These are phyloP conservation scores for Volvox africanus DNA, from an alignment of 139 green algal species.

Conservation along the genomic window DNA sequence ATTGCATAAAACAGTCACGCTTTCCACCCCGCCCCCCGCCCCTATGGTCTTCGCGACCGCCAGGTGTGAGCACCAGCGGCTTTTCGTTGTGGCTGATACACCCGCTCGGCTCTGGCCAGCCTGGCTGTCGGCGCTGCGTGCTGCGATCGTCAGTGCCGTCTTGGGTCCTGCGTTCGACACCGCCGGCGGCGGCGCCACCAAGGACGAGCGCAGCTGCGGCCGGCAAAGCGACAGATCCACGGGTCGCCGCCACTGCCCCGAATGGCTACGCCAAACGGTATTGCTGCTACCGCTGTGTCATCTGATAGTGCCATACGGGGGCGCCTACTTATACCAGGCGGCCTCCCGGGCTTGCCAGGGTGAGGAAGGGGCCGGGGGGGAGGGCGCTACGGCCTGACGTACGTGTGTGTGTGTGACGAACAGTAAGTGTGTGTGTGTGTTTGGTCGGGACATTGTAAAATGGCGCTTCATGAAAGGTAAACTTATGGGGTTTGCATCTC, in stretches of 20 bases:
- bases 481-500: too few species aligned
- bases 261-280: constrained; percentile 3
- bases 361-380: background rate
- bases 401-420: background rate
- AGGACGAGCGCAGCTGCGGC: background rate
- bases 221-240: background rate
- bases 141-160: background rate
- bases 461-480: too few species aligned
- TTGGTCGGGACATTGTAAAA: background rate
- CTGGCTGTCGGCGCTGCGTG: constrained; percentile 8
- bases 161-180: background rate
- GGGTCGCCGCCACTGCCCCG: constrained; percentile 8
- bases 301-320: constrained; percentile 16
- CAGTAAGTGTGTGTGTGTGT: background rate
- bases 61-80: constrained; percentile 15
- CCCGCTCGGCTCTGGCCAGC: background rate
- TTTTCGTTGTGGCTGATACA: background rate
- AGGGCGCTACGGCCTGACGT: too few species aligned
- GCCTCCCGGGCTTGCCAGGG: background rate
- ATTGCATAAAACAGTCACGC: background rate
- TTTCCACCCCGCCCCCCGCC: background rate
- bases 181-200: background rate
- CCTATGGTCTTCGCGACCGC: background rate
- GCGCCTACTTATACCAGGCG: constrained; percentile 1
- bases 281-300: constrained; percentile 27